Conservation (phyloP, 2,329 filamentous ascomycete genomes). For the Colletotrichum sojae region DNA sequence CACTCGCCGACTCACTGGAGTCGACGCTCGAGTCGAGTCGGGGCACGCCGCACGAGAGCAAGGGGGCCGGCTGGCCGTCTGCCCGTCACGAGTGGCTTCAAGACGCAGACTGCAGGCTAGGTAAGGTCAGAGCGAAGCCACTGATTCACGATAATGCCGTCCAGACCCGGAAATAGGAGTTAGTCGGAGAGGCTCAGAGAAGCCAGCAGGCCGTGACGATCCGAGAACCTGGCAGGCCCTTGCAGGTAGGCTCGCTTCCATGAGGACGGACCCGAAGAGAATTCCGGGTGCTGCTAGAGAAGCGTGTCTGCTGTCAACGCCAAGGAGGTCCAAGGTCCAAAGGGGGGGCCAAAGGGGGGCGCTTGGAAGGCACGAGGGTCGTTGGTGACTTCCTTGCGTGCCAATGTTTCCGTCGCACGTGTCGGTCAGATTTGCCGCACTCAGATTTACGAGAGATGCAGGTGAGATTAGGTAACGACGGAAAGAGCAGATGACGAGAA, state of each 20-base stretch:
- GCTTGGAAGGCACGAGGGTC: background rate
- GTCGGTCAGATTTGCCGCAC: slow-evolving; percentile 22
- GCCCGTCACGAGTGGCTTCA: slow-evolving; percentile 20
- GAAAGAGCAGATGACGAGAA: background rate
- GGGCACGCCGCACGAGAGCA: background rate
- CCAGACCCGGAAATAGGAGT: slow-evolving; percentile 17
- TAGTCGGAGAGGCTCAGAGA: slow-evolving; percentile 12
- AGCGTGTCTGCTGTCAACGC: background rate
- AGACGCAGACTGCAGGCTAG: background rate
- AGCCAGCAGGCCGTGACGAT: background rate
- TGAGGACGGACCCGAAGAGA: too few relatives aligned
- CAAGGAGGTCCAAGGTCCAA: background rate
- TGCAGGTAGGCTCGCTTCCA: too few relatives aligned
- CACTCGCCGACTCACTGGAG: background rate
- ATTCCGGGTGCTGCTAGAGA: too few relatives aligned
- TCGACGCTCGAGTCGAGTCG: background rate
- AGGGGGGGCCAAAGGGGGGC: background rate
- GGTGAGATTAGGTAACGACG: slow-evolving; percentile 19
- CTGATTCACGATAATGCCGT: slow-evolving; percentile 5
- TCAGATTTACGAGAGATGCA: slow-evolving; percentile 40
- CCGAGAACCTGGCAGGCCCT: too few relatives aligned
- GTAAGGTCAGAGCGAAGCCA: slow-evolving; percentile 14
- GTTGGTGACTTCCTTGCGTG: slow-evolving; percentile 20
- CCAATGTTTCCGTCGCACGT: slow-evolving; percentile 32
- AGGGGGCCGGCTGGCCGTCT: background rate